Conservation (phyloP, 176 grass and related monocot species). For the Thalia dealbata region DNA sequence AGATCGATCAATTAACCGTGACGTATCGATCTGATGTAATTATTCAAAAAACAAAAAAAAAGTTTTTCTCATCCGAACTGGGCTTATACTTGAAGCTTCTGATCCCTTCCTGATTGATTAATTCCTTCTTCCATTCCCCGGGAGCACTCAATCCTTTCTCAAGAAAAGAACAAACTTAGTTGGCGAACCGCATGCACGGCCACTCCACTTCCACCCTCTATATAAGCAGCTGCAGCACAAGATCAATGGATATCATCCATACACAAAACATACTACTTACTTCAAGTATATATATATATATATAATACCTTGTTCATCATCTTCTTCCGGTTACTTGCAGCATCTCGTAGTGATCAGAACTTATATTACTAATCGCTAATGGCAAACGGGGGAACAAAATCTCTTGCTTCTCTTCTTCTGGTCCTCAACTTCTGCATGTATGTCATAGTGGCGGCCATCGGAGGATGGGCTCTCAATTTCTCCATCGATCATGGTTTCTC, state of each 20-base stretch:
- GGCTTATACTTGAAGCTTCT: not conserved
- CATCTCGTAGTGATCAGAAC: too few relatives aligned
- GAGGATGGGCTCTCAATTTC: constrained; percentile 83
- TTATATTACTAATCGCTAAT: constrained; percentile 19
- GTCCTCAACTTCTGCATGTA: constrained; percentile 94
- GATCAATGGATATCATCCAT: too few relatives aligned
- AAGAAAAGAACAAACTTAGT: constrained; percentile 5
- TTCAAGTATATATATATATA: too few relatives aligned
- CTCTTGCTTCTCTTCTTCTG: constrained; percentile 51
- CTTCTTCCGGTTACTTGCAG: not conserved
- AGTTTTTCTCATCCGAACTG: too few relatives aligned
- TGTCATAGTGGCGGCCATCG: constrained; percentile 58
- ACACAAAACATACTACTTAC: too few relatives aligned
- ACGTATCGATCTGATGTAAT: not conserved
- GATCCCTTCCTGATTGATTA: too few relatives aligned
- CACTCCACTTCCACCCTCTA: not conserved
- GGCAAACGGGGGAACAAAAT: constrained; percentile 43
- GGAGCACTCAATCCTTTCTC: not conserved
- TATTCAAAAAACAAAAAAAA: too few relatives aligned
- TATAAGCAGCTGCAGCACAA: constrained; percentile 1
- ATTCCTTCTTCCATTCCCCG: not conserved
- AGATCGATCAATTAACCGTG: not conserved
- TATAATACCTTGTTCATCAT: too few relatives aligned
- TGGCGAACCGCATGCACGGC: not conserved
- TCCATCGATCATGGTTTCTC: constrained; percentile 69